Percentiles rank a stretch among this genome's conserved stretches.
Evolutionary conservation across 1,284 basidiomycete species (phyloP).

Genomic region (Hemileia vastatrix): DNA sequence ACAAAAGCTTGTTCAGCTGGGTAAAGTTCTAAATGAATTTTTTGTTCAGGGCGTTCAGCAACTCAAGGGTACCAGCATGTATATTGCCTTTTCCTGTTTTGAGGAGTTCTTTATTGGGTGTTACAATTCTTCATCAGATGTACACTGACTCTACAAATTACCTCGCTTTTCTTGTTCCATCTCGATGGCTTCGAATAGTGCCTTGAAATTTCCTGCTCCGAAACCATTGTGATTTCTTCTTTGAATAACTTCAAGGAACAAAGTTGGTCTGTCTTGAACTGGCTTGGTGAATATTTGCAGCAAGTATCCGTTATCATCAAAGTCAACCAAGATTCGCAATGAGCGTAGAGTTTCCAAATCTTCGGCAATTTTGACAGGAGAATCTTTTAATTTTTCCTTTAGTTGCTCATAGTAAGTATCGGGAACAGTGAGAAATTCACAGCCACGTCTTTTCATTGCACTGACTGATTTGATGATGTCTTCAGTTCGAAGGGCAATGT

Average conservation of each 20-base stretch:
- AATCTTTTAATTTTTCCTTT: neutral
- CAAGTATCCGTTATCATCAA: conserved; percentile 24
- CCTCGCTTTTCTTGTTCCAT: conserved; percentile 19
- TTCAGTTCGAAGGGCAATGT: conserved; percentile 23
- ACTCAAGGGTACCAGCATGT: no score
- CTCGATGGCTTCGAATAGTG: conserved; percentile 24
- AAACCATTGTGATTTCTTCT: conserved; percentile 20
- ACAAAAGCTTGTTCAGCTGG: no score
- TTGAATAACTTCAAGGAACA: conserved; percentile 25
- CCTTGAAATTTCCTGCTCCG: conserved; percentile 25
- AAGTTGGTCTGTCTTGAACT: conserved; percentile 21
- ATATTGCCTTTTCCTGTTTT: no score
- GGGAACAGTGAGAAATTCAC: conserved; percentile 24
- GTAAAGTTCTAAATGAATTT: no score
- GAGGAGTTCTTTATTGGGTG: no score
- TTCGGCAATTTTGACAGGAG: conserved; percentile 12
- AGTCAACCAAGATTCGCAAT: conserved; percentile 23
- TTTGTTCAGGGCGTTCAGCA: no score
- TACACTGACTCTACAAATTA: no score
- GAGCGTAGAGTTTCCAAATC: conserved; percentile 12
- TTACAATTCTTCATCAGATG: no score
- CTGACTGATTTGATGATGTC: conserved; percentile 23
- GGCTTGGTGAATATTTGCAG: conserved; percentile 25
- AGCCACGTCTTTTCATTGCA: conserved; percentile 13
- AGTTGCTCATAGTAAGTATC: conserved; percentile 19